Evolutionary conservation across 306 rosid species (phyloP).

Genomic region (Medicago arabica): DNA sequence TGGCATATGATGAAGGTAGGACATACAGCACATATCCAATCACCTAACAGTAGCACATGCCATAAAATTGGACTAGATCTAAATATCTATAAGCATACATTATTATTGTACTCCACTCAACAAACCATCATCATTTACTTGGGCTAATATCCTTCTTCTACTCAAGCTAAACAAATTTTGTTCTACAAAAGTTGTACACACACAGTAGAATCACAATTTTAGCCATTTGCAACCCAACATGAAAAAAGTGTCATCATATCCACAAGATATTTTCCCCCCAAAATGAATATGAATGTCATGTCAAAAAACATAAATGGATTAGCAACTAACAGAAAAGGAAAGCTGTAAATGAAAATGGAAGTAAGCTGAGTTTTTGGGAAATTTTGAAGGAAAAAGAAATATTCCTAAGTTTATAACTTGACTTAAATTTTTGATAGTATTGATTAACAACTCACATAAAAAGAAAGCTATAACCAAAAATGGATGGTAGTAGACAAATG

Average conservation of each 20-base stretch:
- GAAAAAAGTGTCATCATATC: conserved; percentile 26
- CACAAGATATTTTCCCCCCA: conserved; percentile 33
- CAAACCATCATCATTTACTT: conserved; percentile 41
- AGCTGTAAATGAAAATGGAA: background rate
- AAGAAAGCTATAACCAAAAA: conserved; percentile 14
- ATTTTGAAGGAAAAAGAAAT: background rate
- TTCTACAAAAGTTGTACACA: conserved; percentile 38
- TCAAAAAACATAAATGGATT: background rate
- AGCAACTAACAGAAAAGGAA: no score
- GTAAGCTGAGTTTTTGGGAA: background rate
- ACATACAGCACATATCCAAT: conserved; percentile 47
- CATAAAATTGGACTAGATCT: conserved; percentile 33
- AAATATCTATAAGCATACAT: conserved; percentile 38
- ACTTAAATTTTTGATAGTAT: background rate
- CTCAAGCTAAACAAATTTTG: conserved; percentile 14
- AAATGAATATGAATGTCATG: conserved; percentile 25
- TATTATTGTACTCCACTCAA: conserved; percentile 40
- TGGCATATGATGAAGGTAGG: conserved; percentile 42
- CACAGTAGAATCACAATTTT: conserved; percentile 34
- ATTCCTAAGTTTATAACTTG: background rate
- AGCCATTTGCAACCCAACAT: conserved; percentile 33
- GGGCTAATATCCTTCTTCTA: conserved; percentile 39
- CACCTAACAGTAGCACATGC: conserved; percentile 36
- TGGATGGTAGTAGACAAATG: conserved; percentile 5
- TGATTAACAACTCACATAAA: background rate